Conservation (phyloP, 2,329 filamentous ascomycete species). For the Pestalotiopsis sp. region DNA sequence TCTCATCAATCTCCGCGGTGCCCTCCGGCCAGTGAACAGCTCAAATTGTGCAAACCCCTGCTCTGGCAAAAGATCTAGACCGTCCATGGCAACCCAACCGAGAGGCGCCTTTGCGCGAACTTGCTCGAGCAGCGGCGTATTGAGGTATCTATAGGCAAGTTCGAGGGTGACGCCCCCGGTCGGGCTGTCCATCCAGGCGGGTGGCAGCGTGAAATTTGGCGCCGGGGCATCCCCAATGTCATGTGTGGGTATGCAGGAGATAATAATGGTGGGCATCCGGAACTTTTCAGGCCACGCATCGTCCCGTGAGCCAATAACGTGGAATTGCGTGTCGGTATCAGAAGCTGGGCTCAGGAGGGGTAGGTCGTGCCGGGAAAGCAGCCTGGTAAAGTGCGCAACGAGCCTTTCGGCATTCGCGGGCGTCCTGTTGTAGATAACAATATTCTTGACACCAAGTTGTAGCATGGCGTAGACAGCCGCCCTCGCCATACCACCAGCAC, state of each 20-base stretch:
- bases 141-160: conserved; percentile 71
- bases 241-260: conserved; percentile 75
- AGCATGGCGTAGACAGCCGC: conserved; percentile 78
- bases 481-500: conserved; percentile 74
- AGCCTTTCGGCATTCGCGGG: conserved; percentile 65
- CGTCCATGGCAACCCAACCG: conserved; percentile 76
- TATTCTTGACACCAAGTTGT: conserved; percentile 73
- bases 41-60: conserved; percentile 83
- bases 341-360: conserved; percentile 43
- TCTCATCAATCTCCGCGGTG: conserved; percentile 70
- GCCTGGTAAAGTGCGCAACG: conserved; percentile 67
- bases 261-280: conserved; percentile 69
- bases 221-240: conserved; percentile 62
- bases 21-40: conserved; percentile 71
- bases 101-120: conserved; percentile 58
- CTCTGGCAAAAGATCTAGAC: conserved; percentile 73
- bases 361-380: conserved; percentile 44
- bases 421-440: conserved; percentile 75
- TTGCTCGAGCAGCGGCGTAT: conserved; percentile 70
- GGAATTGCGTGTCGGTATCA: conserved; percentile 45
- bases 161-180: conserved; percentile 78
- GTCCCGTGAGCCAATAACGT: conserved; percentile 57
- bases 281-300: conserved; percentile 66
- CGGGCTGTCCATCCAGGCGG: conserved; percentile 68
- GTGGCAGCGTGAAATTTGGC: conserved; percentile 69